Conservation (phyloP, 129 eudicot species). For the Flaveria sonorensis region DNA sequence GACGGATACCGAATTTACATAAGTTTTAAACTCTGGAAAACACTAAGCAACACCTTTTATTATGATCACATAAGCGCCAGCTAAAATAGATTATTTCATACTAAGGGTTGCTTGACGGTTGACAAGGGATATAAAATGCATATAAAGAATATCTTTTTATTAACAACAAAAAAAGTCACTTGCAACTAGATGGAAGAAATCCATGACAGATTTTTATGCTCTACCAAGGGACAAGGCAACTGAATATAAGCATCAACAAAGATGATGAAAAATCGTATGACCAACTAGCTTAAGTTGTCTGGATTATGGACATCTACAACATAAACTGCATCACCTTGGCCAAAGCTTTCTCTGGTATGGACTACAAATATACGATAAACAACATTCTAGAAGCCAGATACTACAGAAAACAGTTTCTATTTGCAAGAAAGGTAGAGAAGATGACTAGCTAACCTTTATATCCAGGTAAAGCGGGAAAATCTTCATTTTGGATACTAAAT, state of each 20-base stretch:
- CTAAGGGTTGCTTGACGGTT: constrained; percentile 12
- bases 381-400: neutral
- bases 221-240: neutral
- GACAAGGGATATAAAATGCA: neutral
- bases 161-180: neutral
- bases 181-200: neutral
- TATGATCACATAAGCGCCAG: neutral
- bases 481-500: constrained; percentile 89
- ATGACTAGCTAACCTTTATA: constrained; percentile 61
- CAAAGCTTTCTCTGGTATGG: constrained; percentile 15
- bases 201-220: neutral
- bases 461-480: constrained; percentile 90
- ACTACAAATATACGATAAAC: constrained; percentile 8
- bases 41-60: constrained; percentile 12
- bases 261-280: constrained; percentile 5
- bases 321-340: constrained; percentile 16
- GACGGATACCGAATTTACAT: neutral
- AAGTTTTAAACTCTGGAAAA: neutral
- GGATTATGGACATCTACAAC: neutral
- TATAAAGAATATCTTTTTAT: neutral
- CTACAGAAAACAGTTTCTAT: constrained; percentile 2
- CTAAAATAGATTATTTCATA: neutral
- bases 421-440: constrained; percentile 22
- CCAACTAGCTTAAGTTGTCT: neutral
- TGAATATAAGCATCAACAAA: constrained; percentile 7